Percentiles rank a stretch among this genome's conserved stretches.
phyloP scores from a whole-genome alignment of 129 eudicot genomes.

The Ambrosia artemisiifolia region DNA sequence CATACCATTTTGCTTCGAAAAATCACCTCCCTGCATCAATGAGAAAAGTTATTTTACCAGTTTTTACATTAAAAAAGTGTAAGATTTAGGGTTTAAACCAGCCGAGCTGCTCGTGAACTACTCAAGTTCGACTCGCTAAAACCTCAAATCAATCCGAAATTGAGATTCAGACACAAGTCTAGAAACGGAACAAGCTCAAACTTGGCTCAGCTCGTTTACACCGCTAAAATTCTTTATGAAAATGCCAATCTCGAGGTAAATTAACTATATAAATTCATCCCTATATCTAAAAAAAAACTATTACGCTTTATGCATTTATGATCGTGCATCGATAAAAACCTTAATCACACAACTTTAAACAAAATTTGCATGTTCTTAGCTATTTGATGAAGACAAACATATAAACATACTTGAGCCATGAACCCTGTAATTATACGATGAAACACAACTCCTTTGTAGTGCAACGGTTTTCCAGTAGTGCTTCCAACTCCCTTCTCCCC shows the following conservation, averaged over 20 bases:
- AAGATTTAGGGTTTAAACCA: neutral
- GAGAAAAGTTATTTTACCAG: conserved; percentile 15
- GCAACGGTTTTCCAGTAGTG: conserved; percentile 74
- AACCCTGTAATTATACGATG: conserved; percentile 92
- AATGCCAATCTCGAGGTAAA: neutral
- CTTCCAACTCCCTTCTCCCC: conserved; percentile 89
- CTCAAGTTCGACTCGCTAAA: neutral
- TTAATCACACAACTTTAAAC: neutral
- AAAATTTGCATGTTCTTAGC: neutral
- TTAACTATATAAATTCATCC: neutral
- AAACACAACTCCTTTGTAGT: conserved; percentile 70
- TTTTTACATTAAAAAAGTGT: neutral
- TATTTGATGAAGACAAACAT: neutral
- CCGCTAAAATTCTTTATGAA: neutral
- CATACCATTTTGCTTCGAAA: conserved; percentile 93
- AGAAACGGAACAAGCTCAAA: neutral
- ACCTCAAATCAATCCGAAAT: neutral
- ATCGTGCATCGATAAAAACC: neutral
- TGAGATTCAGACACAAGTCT: neutral
- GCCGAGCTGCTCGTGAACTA: neutral
- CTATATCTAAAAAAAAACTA: neutral
- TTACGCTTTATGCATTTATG: neutral
- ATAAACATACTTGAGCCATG: conserved; percentile 81
- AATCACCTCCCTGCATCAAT: conserved; percentile 88
- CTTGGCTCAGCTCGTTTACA: neutral